Conservation (phyloP, 352 stramenopile species). For the Phytophthora lateralis region DNA sequence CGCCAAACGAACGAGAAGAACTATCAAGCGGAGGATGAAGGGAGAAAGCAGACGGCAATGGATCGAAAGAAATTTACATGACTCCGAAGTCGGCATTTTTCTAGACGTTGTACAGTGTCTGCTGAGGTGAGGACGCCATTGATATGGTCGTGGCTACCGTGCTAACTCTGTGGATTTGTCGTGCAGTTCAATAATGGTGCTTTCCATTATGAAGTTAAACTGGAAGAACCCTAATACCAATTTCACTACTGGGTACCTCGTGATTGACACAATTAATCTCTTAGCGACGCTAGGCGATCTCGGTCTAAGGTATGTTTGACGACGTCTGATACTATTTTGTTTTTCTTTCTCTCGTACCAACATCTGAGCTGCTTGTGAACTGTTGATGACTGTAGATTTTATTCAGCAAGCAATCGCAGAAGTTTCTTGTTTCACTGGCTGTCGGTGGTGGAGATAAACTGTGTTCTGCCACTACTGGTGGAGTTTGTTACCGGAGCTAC, state of each 20-base stretch:
- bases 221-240: conserved; percentile 47
- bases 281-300: conserved; percentile 52
- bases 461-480: conserved; percentile 49
- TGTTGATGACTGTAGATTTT: conserved; percentile 43
- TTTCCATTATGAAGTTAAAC: conserved; percentile 68
- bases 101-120: conserved; percentile 62
- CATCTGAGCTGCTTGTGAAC: background rate
- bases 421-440: conserved; percentile 65
- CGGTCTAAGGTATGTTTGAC: conserved; percentile 39
- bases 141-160: background rate
- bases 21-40: conserved; percentile 66
- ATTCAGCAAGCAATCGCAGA: conserved; percentile 64
- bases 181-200: conserved; percentile 56
- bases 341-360: background rate
- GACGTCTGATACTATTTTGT: background rate
- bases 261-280: conserved; percentile 59
- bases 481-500: conserved; percentile 31
- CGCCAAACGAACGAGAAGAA: conserved; percentile 30
- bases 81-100: conserved; percentile 59
- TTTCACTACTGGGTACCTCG: conserved; percentile 36
- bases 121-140: conserved; percentile 39
- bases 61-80: conserved; percentile 75
- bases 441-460: conserved; percentile 61
- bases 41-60: conserved; percentile 70
- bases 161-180: background rate